Percentiles rank a stretch among this genome's conserved stretches.
These are phyloP conservation scores for Cymbopogon flexuosus DNA, from an alignment of 202 grass and related monocot species.

Conservation along the genomic window DNA sequence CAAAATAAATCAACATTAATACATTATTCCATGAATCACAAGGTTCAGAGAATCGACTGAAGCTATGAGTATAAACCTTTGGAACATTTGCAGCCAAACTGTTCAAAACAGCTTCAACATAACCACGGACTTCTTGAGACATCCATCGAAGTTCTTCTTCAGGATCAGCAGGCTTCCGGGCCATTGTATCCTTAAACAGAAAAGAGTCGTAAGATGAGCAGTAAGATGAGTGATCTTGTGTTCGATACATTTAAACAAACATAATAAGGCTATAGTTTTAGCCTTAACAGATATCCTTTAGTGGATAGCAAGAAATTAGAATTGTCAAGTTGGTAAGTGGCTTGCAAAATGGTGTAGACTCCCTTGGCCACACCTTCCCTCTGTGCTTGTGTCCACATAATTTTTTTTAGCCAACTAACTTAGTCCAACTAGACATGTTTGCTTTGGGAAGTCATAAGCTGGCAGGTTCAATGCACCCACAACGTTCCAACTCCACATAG, in stretches of 20 bases:
- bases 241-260: slow-evolving; percentile 23
- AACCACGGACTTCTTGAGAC: slow-evolving; percentile 99
- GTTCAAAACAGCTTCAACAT: slow-evolving; percentile 97
- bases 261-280: neutral
- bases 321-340: neutral
- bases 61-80: slow-evolving; percentile 60
- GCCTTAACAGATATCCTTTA: neutral
- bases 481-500: neutral
- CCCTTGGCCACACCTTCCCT: neutral
- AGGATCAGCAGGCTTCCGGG: slow-evolving; percentile 82
- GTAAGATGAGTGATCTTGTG: neutral
- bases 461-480: neutral
- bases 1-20: neutral
- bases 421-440: neutral
- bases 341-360: neutral
- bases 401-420: neutral
- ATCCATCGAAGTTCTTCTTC: slow-evolving; percentile 99
- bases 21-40: neutral
- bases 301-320: neutral
- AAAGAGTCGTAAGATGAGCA: neutral
- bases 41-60: slow-evolving; percentile 16
- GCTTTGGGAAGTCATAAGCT: neutral
- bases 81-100: slow-evolving; percentile 97
- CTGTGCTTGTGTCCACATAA: neutral
- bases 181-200: slow-evolving; percentile 52